phyloP scores from a whole-genome alignment of 2,329 filamentous ascomycete genomes.

The Fusarium praegraminearum region DNA sequence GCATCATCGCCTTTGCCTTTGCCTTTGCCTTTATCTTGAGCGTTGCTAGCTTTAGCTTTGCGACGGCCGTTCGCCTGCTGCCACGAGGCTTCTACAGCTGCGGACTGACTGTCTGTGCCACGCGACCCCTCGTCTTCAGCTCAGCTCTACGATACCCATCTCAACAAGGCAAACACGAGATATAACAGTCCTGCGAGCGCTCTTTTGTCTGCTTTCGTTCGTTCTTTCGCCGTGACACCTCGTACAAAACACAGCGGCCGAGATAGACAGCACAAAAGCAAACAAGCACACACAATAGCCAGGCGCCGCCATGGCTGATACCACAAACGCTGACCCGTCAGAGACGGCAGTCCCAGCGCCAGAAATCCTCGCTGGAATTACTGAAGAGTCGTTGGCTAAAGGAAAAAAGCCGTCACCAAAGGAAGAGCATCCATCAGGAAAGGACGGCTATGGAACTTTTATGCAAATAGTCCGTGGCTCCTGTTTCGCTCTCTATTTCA shows the following conservation, averaged over 20 bases:
- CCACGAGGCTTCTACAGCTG: conserved; percentile 29
- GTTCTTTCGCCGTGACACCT: conserved; percentile 6
- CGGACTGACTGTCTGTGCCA: conserved; percentile 23
- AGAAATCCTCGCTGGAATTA: conserved; percentile 45
- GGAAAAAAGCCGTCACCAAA: conserved; percentile 5
- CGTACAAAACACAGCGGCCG: not conserved
- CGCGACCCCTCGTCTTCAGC: conserved; percentile 37
- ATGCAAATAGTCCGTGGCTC: conserved; percentile 65
- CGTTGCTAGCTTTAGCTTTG: conserved; percentile 22
- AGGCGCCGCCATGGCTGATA: conserved; percentile 45
- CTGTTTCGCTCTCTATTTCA: conserved; percentile 66
- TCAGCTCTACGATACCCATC: conserved; percentile 6
- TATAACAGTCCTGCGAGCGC: conserved; percentile 28
- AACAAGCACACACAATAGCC: not conserved
- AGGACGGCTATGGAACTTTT: conserved; percentile 62
- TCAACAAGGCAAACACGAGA: conserved; percentile 20
- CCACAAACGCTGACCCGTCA: conserved; percentile 38
- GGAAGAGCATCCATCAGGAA: conserved; percentile 65
- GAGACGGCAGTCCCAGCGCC: conserved; percentile 49
- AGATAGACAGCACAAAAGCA: conserved; percentile 7
- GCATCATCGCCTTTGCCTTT: conserved; percentile 15
- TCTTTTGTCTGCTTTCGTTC: conserved; percentile 1
- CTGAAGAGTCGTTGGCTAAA: conserved; percentile 33
- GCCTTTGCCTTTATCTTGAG: not conserved
- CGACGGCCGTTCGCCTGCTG: not conserved